Evolutionary conservation across 805 yeast genomes (phyloP).

Genomic region (Ogataea nonfermentans): DNA sequence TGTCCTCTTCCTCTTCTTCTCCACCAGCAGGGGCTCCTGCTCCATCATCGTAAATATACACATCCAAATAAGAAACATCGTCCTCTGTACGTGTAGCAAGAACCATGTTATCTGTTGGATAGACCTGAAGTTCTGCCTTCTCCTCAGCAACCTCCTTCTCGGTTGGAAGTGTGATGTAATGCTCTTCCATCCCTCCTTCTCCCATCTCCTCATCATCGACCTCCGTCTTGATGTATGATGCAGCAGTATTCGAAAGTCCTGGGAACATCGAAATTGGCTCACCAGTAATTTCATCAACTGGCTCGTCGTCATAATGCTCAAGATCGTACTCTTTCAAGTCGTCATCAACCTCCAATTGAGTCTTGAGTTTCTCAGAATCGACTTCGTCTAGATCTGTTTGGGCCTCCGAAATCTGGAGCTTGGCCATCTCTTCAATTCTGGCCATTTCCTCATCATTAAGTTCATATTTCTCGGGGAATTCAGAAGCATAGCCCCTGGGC

Average conservation of each 20-base stretch:
- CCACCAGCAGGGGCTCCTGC: conserved; percentile 76
- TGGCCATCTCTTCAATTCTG: conserved; percentile 82
- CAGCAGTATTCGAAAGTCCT: conserved; percentile 60
- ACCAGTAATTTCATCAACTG: conserved; percentile 47
- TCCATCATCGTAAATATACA: conserved; percentile 91
- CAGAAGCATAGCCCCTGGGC: conserved; percentile 92
- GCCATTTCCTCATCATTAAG: conserved; percentile 90
- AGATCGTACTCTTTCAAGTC: conserved; percentile 86
- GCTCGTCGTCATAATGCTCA: conserved; percentile 78
- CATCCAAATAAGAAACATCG: conserved; percentile 87
- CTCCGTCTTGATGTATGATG: conserved; percentile 49
- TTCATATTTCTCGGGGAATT: conserved; percentile 86
- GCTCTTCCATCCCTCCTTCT: conserved; percentile 46
- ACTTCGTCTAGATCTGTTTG: conserved; percentile 56
- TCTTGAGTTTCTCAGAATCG: conserved; percentile 37
- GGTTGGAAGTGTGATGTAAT: conserved; percentile 60
- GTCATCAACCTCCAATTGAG: conserved; percentile 68
- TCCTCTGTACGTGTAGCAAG: conserved; percentile 95
- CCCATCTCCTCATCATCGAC: conserved; percentile 32
- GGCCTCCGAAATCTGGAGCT: conserved; percentile 77
- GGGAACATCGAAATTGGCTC: conserved; percentile 66
- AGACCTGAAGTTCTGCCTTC: conserved; percentile 77
- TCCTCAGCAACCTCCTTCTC: conserved; percentile 71
- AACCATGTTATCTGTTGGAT: conserved; percentile 86
- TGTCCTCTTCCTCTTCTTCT: conserved; percentile 63